Conservation (phyloP, 306 rosid species). For the Trichosanthes cucumerina region DNA sequence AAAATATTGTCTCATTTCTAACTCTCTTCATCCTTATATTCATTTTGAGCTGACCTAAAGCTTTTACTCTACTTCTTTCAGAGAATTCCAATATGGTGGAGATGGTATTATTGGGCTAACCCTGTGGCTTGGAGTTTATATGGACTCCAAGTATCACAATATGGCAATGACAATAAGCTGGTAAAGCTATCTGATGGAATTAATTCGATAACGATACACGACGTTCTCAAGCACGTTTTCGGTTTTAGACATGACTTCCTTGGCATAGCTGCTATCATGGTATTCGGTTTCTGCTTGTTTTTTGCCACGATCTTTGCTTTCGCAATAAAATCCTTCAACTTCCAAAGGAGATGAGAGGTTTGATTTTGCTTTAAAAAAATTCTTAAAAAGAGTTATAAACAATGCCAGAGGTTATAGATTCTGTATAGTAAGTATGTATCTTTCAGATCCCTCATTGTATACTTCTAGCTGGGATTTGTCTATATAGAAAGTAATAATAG, state of each 20-base stretch:
- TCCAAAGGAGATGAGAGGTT: slow-evolving; percentile 73
- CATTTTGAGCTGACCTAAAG: not conserved
- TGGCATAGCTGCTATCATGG: slow-evolving; percentile 58
- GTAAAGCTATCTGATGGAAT: slow-evolving; percentile 68
- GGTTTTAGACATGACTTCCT: slow-evolving; percentile 82
- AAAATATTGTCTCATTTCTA: not conserved
- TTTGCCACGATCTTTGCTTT: slow-evolving; percentile 76
- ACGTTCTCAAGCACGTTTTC: slow-evolving; percentile 45
- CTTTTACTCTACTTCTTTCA: slow-evolving; percentile 20
- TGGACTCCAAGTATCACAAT: slow-evolving; percentile 83
- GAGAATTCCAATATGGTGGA: slow-evolving; percentile 99
- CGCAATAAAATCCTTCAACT: slow-evolving; percentile 94
- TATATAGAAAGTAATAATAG: slow-evolving; percentile 5
- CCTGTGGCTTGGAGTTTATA: slow-evolving; percentile 93
- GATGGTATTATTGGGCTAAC: slow-evolving; percentile 99
- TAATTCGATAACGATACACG: slow-evolving; percentile 21
- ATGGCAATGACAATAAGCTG: slow-evolving; percentile 42
- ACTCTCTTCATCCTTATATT: too few relatives aligned
- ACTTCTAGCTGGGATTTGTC: not conserved
- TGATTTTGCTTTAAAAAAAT: not conserved
- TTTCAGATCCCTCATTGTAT: not conserved
- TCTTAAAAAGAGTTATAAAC: not conserved
- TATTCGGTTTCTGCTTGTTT: slow-evolving; percentile 74
- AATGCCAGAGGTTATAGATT: not conserved
- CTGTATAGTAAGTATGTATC: slow-evolving; percentile 9